Evolutionary conservation across 2,329 filamentous ascomycete genomes (phyloP), one percentile per base, ranked within the genome.

Genomic region (Daldinia sp.): DNA sequence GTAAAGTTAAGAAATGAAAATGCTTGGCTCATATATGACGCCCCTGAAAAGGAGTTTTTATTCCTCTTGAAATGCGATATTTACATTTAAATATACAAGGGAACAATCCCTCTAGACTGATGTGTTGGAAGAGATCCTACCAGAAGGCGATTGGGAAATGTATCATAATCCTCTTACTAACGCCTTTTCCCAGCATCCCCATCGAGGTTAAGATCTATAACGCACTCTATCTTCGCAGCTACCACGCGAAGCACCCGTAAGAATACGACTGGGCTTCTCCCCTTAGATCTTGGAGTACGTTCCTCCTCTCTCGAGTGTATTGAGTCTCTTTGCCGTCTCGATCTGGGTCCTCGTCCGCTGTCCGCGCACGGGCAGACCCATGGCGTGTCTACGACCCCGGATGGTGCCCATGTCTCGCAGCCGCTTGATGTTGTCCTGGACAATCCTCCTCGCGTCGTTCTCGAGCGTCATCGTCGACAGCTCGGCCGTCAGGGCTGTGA

Each of bases 391-490:
- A 79, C 92, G 90, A 72, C 96, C 96, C 60, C 96, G 86, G 78
- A 97, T 97, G 3, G 91, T 90, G 56, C 94, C 94, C 84, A 97
- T 98, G 76, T 98, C 94, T 79, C 92, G 93, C 80, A 99, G 77
- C 67, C 95, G 86, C 78, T 86, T 86, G 74, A 99, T 97, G 77
- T 98, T 96, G 56, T 97, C 93, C 75, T 91, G 87, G 41, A 98
- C 82, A 66, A 93, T 83, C 78, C 92, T 88, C 76, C 89, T 86
- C 71, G 97, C 86, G 76, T 98, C 94, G 80, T 92, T 97, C 81
- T 98, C 96, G 75, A 98, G 93, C 67, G 92, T 97, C 93, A 99
- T 94, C 61, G 90, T 90, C 15, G 93, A 93, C 44, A 99, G 85
- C 77, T 97, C 93, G 57, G 92, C 92, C 23, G 92, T 96, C 68